A percentile compares a stretch with the other conserved stretches of the same genome.
Conservation (phyloP, 345 rosid species). For the Erysimum cheiranthoides region DNA sequence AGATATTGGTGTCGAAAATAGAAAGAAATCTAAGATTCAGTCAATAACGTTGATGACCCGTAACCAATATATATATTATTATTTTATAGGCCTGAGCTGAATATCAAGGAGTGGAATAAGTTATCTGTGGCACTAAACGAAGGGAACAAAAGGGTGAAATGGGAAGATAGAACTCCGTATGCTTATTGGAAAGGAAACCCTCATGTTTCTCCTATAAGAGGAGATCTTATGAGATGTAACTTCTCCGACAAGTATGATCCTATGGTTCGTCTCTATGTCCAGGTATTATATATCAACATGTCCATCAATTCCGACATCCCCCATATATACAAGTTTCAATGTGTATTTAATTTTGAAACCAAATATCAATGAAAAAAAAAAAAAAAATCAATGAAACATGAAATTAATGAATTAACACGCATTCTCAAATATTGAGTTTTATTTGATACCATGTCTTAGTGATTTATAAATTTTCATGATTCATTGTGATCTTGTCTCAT, state of each 20-base stretch:
- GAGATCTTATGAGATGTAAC: conserved; percentile 62
- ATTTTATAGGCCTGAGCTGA: conserved; percentile 60
- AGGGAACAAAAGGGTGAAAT: conserved; percentile 56
- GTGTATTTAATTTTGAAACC: background rate
- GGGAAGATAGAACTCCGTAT: conserved; percentile 69
- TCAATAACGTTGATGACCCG: conserved; percentile 21
- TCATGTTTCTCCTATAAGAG: conserved; percentile 45
- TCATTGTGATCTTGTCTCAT: background rate
- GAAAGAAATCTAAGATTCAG: background rate
- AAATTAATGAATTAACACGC: background rate
- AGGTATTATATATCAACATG: conserved; percentile 40
- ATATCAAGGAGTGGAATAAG: conserved; percentile 67
- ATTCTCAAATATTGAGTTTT: conserved; percentile 2
- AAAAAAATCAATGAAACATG: background rate
- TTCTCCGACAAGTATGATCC: conserved; percentile 49
- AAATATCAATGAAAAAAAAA: background rate
- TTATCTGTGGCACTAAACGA: conserved; percentile 50
- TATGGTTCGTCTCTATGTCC: conserved; percentile 51
- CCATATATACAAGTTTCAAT: background rate
- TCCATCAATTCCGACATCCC: background rate
- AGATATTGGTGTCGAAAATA: no score
- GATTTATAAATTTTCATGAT: background rate
- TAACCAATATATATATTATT: background rate
- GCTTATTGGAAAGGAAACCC: conserved; percentile 85
- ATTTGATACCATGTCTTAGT: background rate